phyloP scores from a whole-genome alignment of 441 rosid species.

The Caryocar brasiliense region DNA sequence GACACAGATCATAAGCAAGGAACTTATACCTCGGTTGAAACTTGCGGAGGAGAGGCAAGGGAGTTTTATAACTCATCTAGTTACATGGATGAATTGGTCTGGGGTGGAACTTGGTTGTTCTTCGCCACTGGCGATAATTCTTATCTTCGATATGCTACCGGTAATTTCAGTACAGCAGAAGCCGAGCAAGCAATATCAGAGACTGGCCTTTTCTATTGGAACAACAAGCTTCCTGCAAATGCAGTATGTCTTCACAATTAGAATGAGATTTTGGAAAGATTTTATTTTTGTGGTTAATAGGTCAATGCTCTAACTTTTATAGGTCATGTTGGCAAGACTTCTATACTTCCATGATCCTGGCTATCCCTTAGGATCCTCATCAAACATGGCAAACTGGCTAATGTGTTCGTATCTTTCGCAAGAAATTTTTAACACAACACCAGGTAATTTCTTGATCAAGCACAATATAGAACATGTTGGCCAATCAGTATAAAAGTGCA shows the following conservation, averaged over 20 bases:
- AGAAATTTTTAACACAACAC: constrained; percentile 22
- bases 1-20: constrained; percentile 14
- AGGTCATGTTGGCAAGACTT: constrained; percentile 45
- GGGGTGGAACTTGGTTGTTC: constrained; percentile 58
- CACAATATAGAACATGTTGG: too few relatives aligned
- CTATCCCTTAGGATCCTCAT: constrained; percentile 27
- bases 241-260: constrained; percentile 19
- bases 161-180: constrained; percentile 25
- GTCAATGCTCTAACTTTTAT: background rate
- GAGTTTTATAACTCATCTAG: constrained; percentile 37
- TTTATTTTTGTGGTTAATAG: background rate
- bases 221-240: constrained; percentile 41
- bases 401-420: constrained; percentile 42
- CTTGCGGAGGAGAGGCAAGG: constrained; percentile 43
- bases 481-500: too few relatives aligned
- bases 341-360: constrained; percentile 42
- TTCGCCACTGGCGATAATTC: constrained; percentile 42
- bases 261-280: background rate
- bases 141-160: constrained; percentile 35
- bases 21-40: constrained; percentile 23
- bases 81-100: constrained; percentile 39
- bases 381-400: constrained; percentile 18
- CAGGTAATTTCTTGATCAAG: constrained; percentile 19
- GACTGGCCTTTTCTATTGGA: constrained; percentile 47
- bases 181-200: constrained; percentile 31